Conservation (phyloP, 2,329 filamentous ascomycete species). For the Hypoxylon sp. region DNA sequence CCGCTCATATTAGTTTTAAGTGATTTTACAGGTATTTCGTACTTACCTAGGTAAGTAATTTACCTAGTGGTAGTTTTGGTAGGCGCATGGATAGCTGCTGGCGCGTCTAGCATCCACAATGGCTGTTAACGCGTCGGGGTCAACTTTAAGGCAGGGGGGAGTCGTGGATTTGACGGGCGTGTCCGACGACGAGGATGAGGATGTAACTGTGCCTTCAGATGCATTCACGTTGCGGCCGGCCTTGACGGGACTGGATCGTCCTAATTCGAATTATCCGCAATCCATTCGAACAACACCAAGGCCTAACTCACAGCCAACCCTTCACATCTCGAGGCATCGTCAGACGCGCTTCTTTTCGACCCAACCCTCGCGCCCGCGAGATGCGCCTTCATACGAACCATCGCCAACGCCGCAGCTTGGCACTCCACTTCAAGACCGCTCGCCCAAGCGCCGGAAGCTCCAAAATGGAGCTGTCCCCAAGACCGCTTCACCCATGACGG, state of each 20-base stretch:
- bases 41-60: neutral
- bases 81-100: neutral
- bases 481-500: slow-evolving; percentile 11
- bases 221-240: neutral
- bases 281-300: slow-evolving; percentile 4
- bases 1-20: slow-evolving; percentile 13
- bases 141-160: slow-evolving; percentile 8
- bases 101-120: slow-evolving; percentile 28
- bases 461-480: slow-evolving; percentile 13
- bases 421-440: slow-evolving; percentile 11
- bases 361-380: neutral
- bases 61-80: slow-evolving; percentile 7
- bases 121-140: slow-evolving; percentile 28
- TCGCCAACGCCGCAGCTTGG: neutral
- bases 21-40: slow-evolving; percentile 11
- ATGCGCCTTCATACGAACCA: neutral
- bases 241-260: neutral
- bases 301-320: neutral
- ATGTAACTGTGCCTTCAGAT: neutral
- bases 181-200: slow-evolving; percentile 35
- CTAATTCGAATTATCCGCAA: neutral
- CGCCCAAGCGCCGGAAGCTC: slow-evolving; percentile 35
- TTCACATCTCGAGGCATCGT: slow-evolving; percentile 2
- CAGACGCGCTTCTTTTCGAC: slow-evolving; percentile 1
- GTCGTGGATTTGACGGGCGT: slow-evolving; percentile 40